Evolutionary conservation across 2,329 filamentous ascomycete species (phyloP).

Genomic region (Eutypella sp.): DNA sequence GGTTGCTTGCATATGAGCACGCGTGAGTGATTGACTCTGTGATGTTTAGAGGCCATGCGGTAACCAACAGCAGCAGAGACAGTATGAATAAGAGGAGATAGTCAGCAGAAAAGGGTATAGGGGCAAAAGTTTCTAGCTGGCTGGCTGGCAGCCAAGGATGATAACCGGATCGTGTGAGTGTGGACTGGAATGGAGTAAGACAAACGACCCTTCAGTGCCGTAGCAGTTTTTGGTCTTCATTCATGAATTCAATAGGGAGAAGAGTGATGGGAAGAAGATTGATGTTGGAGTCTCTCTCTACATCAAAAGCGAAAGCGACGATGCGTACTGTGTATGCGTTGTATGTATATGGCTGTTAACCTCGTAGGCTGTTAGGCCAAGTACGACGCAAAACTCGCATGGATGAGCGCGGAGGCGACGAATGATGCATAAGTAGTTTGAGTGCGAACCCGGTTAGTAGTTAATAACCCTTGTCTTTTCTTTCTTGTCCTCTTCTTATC

Average conservation of each 20-base stretch:
- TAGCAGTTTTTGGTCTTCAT: constrained; percentile 1
- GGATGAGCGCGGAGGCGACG: not conserved
- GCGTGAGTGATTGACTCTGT: not conserved
- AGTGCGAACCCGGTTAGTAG: not conserved
- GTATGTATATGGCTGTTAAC: not conserved
- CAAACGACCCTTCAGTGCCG: constrained; percentile 2
- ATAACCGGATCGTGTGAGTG: too few relatives aligned
- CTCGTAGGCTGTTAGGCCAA: constrained; percentile 1
- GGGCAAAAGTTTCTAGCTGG: too few relatives aligned
- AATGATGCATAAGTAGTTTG: not conserved
- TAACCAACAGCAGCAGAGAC: not conserved
- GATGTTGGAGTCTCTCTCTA: not conserved
- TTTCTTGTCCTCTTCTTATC: too few relatives aligned
- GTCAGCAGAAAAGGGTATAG: too few relatives aligned
- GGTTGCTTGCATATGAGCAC: not conserved
- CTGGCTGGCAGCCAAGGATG: too few relatives aligned
- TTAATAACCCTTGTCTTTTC: not conserved
- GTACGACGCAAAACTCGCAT: not conserved
- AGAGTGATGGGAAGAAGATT: constrained; percentile 1
- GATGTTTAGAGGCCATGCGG: not conserved
- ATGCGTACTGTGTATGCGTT: constrained; percentile 2
- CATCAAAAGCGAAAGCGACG: not conserved
- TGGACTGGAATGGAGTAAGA: not conserved
- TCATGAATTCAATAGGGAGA: constrained; percentile 2
- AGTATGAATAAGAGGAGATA: not conserved